Conservation (phyloP, 768 basidiomycete genomes). For the Dacryopinax spathularia region DNA sequence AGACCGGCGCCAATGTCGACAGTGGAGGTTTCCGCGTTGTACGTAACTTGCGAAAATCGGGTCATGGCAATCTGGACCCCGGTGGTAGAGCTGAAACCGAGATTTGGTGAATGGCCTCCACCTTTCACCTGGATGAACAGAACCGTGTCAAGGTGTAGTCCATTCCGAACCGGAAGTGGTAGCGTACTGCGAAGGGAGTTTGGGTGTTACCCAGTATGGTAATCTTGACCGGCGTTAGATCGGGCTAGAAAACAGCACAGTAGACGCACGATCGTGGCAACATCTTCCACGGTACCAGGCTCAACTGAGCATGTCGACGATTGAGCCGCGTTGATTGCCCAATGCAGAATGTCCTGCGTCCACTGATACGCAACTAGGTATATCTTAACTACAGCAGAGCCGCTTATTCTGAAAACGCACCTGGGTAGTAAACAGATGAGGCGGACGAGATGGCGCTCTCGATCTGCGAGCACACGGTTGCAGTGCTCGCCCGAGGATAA, state of each 20-base stretch:
- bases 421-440: slow-evolving; percentile 34
- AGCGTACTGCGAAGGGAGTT: slow-evolving; percentile 4
- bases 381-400: neutral
- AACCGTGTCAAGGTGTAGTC: neutral
- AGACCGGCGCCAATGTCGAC: slow-evolving; percentile 28
- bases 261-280: slow-evolving; percentile 35
- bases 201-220: neutral
- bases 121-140: slow-evolving; percentile 37
- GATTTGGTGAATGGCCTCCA: slow-evolving; percentile 45
- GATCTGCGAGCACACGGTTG: neutral
- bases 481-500: neutral
- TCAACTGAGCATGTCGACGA: slow-evolving; percentile 41
- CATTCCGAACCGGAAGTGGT: neutral
- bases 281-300: slow-evolving; percentile 39
- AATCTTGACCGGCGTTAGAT: neutral
- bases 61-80: slow-evolving; percentile 47
- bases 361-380: slow-evolving; percentile 22
- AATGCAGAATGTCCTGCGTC: slow-evolving; percentile 33
- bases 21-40: slow-evolving; percentile 13
- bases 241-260: neutral
- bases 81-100: slow-evolving; percentile 43
- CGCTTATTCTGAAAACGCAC: slow-evolving; percentile 19
- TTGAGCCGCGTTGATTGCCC: slow-evolving; percentile 38
- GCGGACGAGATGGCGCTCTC: slow-evolving; percentile 25
- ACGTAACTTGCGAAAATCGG: slow-evolving; percentile 29